Evolutionary conservation across 352 stramenopile genomes (phyloP).

Genomic region (Discostella stelligera): DNA sequence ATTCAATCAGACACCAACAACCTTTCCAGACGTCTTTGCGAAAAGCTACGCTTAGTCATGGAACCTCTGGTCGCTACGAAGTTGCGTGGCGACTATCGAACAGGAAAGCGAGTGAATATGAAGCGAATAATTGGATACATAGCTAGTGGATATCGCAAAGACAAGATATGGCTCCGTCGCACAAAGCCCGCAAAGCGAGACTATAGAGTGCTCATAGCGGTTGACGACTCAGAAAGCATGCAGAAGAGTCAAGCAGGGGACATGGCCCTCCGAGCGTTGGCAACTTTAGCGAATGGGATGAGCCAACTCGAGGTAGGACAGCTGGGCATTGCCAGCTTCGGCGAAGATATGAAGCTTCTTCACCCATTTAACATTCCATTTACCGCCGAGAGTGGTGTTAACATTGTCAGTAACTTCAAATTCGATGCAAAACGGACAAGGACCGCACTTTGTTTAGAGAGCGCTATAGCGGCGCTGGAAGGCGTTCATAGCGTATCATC

Average conservation of each 20-base stretch:
- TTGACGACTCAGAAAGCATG: constrained; percentile 99
- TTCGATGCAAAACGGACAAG: constrained; percentile 97
- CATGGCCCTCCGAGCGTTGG: constrained; percentile 93
- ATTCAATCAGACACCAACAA: constrained; percentile 91
- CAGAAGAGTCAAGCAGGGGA: constrained; percentile 92
- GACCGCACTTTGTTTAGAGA: constrained; percentile 92
- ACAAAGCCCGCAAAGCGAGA: constrained; percentile 97
- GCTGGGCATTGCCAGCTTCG: constrained; percentile 91
- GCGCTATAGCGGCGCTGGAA: constrained; percentile 90
- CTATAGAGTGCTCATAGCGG: constrained; percentile 98
- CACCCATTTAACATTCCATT: constrained; percentile 96
- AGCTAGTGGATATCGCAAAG: constrained; percentile 98
- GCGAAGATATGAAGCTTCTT: constrained; percentile 93
- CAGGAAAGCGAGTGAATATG: constrained; percentile 99
- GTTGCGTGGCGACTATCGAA: constrained; percentile 98
- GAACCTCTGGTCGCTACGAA: constrained; percentile 97
- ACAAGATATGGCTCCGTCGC: constrained; percentile 99
- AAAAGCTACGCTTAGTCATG: constrained; percentile 97
- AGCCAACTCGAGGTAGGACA: constrained; percentile 96
- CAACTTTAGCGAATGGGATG: constrained; percentile 96
- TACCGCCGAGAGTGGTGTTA: constrained; percentile 92
- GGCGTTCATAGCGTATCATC: constrained; percentile 59
- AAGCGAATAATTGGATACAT: constrained; percentile 99
- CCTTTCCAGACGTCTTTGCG: constrained; percentile 93
- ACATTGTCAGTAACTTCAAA: constrained; percentile 92